Evolutionary conservation across 441 rosid genomes (phyloP).

Genomic region (Euphorbia celastroides): DNA sequence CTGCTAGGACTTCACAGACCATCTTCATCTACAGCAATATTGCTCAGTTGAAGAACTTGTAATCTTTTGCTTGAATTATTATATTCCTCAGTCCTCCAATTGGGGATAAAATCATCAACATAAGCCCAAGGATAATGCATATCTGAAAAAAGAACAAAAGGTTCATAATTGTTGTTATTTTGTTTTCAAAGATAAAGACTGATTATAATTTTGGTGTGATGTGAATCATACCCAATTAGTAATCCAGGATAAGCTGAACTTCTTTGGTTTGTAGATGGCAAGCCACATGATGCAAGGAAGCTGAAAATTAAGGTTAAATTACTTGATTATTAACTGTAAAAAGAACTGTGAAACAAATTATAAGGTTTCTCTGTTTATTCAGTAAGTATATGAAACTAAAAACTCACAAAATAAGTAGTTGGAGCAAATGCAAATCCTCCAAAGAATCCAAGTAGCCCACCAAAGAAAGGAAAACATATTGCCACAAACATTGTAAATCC

Average conservation of each 20-base stretch:
- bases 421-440: conserved; percentile 92
- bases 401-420: conserved; percentile 58
- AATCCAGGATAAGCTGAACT: conserved; percentile 54
- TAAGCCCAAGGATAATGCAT: conserved; percentile 54
- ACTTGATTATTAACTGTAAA: background rate
- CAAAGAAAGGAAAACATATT: conserved; percentile 67
- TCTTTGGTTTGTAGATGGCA: conserved; percentile 56
- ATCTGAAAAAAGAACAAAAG: conserved; percentile 39
- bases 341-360: no score
- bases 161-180: no score
- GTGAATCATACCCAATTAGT: conserved; percentile 57
- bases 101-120: conserved; percentile 54
- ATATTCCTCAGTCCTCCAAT: conserved; percentile 65
- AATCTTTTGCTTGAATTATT: conserved; percentile 42
- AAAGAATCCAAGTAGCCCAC: conserved; percentile 72
- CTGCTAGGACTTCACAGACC: no score
- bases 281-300: conserved; percentile 86
- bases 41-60: conserved; percentile 50
- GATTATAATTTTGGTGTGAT: no score
- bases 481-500: conserved; percentile 76
- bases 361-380: no score
- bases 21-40: no score
- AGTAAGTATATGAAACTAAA: no score
- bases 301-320: conserved; percentile 26
- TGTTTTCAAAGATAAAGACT: no score